Base-by-base conservation (phyloP, 305 asterid genomes). In the Plantago rigida region DNA sequence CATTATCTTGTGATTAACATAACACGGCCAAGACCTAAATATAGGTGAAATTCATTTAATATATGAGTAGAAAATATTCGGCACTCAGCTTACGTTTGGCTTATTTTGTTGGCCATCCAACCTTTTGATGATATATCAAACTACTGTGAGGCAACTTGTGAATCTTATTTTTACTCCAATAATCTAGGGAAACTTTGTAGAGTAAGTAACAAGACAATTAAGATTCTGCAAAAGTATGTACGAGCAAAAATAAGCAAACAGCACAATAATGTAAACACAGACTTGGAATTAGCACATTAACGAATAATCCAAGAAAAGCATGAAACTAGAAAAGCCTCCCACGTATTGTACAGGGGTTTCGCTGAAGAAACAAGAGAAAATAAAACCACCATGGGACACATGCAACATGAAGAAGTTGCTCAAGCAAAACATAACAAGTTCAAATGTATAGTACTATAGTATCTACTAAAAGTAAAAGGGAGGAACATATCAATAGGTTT, bases 391-490 rank as follows among this genome's bases (percentile, higher is more conserved):
- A 53, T 42, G 31, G 56, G 68, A 47, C 48, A 60, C 51, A 60
- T 31, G 56, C 51, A 54, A 14, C 50, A 59, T 41, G 42, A 59
- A 51, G 69, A 60, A 58, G 57, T 19, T 59, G 54, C 60, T 44
- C 47, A 28, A 14, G 64, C 58, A 66, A 3, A 34, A 47, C 39
- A 31, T 31, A 31, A 17, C 19, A 17, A 17, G 19, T 17, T 17
- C 19, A 17, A 31, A 31, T 31, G 39, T 31, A 31, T 31, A 31
- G 39, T 2, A 31, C 4, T 31, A 31, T 31, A 31, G 39, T 2
- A 31, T 31, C 39, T 31, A 31, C 39, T 31, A 31, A 31, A 31
- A 2, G 6, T 31, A 31, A 31, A 31, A 31, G 39, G 39, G 7
- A 31, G 7, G 39, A 31, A 31, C 39, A 3, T 7, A 4, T 7